Conservation (phyloP, 1,284 basidiomycete species). For the Rhodotorula sp. region DNA sequence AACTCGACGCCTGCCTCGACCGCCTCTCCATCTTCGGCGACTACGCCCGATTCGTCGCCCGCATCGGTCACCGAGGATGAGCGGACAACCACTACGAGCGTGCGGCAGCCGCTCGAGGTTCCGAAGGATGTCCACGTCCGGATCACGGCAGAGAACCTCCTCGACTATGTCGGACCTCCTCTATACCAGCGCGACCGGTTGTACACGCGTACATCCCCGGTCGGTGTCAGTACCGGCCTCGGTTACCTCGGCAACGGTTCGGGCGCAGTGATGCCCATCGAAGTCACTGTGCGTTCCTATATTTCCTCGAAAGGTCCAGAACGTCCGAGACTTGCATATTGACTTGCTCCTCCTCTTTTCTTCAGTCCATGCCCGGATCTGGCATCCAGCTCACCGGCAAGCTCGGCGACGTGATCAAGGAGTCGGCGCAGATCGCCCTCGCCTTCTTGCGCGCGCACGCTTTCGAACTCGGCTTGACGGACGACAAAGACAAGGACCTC, state of each 20-base stretch:
- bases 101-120: constrained; percentile 65
- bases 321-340: too few species aligned
- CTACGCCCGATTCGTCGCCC: constrained; percentile 45
- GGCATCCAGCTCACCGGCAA: constrained; percentile 93
- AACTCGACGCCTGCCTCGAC: constrained; percentile 21
- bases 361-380: constrained; percentile 87
- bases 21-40: constrained; percentile 20
- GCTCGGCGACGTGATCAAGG: constrained; percentile 94
- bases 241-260: constrained; percentile 95
- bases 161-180: constrained; percentile 94
- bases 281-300: constrained; percentile 69
- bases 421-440: constrained; percentile 89
- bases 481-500: constrained; percentile 65
- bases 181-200: constrained; percentile 94
- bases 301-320: neutral
- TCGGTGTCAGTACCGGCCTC: constrained; percentile 89
- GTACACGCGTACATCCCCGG: constrained; percentile 75
- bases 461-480: constrained; percentile 78
- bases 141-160: constrained; percentile 81
- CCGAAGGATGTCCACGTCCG: constrained; percentile 74
- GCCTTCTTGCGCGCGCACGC: constrained; percentile 92
- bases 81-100: constrained; percentile 52
- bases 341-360: constrained; percentile 17
- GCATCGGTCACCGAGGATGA: constrained; percentile 43
- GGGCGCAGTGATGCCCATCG: constrained; percentile 95